Percentiles rank a stretch among this genome's conserved stretches.
phyloP scores from a whole-genome alignment of 2,329 filamentous ascomycete species.

The Aspergillus caelatus region DNA sequence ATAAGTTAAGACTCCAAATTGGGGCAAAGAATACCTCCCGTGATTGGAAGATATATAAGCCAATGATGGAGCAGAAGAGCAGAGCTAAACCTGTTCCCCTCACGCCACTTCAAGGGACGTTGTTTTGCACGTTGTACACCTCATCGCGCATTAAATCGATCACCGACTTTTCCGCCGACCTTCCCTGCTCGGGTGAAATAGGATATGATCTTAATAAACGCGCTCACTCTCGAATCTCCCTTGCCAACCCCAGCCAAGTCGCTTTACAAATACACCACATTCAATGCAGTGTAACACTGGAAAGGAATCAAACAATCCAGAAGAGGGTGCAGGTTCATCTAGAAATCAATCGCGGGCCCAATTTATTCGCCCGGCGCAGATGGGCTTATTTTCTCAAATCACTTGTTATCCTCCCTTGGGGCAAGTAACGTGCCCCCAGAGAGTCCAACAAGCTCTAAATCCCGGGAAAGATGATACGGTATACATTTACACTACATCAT shows the following conservation, averaged over 20 bases:
- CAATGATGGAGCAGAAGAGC: slow-evolving; percentile 2
- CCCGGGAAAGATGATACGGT: slow-evolving; percentile 30
- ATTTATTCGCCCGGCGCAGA: slow-evolving; percentile 39
- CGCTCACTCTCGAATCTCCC: too few relatives aligned
- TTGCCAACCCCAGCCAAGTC: neutral
- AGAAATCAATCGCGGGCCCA: slow-evolving; percentile 23
- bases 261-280: neutral
- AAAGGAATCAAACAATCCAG: slow-evolving; percentile 23
- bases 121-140: neutral
- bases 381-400: slow-evolving; percentile 57
- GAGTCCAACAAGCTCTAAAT: slow-evolving; percentile 33
- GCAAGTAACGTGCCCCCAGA: slow-evolving; percentile 66
- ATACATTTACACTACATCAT: neutral
- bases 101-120: neutral
- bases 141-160: neutral
- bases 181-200: neutral
- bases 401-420: slow-evolving; percentile 72
- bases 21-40: neutral
- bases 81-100: neutral
- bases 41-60: slow-evolving; percentile 3
- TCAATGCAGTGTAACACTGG: slow-evolving; percentile 17
- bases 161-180: neutral
- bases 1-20: neutral
- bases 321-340: slow-evolving; percentile 16
- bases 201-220: neutral